Evolutionary conservation across 495 filamentous ascomycete species (phyloP).

Genomic region (Articulospora tetracladia): DNA sequence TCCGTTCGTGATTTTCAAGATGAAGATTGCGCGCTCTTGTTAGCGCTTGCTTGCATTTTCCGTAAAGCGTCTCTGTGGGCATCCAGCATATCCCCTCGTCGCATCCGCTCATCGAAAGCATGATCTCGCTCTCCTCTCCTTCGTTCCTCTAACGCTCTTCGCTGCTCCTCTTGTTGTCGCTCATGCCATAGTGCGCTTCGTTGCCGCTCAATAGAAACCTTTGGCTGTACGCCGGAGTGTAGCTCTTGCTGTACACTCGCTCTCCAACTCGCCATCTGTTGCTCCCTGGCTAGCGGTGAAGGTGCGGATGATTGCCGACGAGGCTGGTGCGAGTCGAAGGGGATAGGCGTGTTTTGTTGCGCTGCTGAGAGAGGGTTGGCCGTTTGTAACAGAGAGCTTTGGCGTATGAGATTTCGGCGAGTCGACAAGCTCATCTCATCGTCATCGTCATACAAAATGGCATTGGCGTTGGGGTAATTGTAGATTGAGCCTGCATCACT

Average conservation of each 20-base stretch:
- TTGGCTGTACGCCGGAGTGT: slow-evolving; percentile 27
- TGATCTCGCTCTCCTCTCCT: slow-evolving; percentile 45
- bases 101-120: slow-evolving; percentile 70
- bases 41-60: slow-evolving; percentile 74
- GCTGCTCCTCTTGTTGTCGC: slow-evolving; percentile 43
- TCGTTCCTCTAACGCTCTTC: slow-evolving; percentile 37
- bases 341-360: slow-evolving; percentile 25
- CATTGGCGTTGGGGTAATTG: slow-evolving; percentile 8
- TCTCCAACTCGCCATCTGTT: slow-evolving; percentile 71
- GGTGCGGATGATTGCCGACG: slow-evolving; percentile 36
- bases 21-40: slow-evolving; percentile 30
- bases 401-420: slow-evolving; percentile 53
- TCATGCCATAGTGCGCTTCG: slow-evolving; percentile 37
- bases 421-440: slow-evolving; percentile 76
- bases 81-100: slow-evolving; percentile 69
- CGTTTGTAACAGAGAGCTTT: slow-evolving; percentile 30
- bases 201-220: slow-evolving; percentile 39
- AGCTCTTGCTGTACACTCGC: slow-evolving; percentile 65
- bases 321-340: slow-evolving; percentile 58
- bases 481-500: slow-evolving; percentile 22
- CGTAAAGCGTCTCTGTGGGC: slow-evolving; percentile 79
- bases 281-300: slow-evolving; percentile 46
- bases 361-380: slow-evolving; percentile 20
- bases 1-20: background rate
- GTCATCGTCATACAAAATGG: slow-evolving; percentile 33